Evolutionary conservation across 2,329 filamentous ascomycete genomes (phyloP), one percentile per base, ranked within the genome.

Genomic region (Bipolaris victoriae): DNA sequence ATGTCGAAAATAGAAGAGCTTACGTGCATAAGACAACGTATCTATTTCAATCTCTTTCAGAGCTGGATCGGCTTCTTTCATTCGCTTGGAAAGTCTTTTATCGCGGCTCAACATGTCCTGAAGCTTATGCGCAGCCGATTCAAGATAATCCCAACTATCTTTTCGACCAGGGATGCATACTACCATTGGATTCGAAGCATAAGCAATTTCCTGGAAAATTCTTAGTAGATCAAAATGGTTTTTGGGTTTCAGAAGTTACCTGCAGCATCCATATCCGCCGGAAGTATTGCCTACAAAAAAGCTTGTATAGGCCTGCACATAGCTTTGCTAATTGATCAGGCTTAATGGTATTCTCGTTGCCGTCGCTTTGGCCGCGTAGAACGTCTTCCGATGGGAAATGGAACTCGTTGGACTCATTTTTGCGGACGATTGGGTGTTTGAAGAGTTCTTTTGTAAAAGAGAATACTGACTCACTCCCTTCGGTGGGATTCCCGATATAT

Each of bases 1-100:
- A n/a, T 47, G 44, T 22, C 44, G 44, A 31, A 47, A 47, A 16
- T 36, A 47, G 11, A 36, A 47, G 10, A 47, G 11, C 44, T 47
- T 47, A 7, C 44, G 29, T 10, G 31, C 7, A 24, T 47, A 47
- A 4, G 44, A 37, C 18, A 36, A 15, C 31, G 24, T 37, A 18
- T 36, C 18, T 4, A 9, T 24, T 20, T 48, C 45, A 16, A 48
- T 11, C 3, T 48, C 45, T 16, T 13, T 33, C 24, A 37, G 13
- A 33, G 31, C 36, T n/a, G 45, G 33, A 22, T 37, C 45, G 5
- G 31, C 45, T 36, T 48, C 31, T 37, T 26, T 6, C 45, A 48
- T 37, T 33, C 22, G 45, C 22, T 9, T 24, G 20, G 33, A 20
- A 36, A 48, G 45, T 20, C 31, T 37, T 5, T 5, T 2, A 7